Evolutionary conservation across 164 flowering plant species (phyloP).

Genomic region (Stephania cephalantha): DNA sequence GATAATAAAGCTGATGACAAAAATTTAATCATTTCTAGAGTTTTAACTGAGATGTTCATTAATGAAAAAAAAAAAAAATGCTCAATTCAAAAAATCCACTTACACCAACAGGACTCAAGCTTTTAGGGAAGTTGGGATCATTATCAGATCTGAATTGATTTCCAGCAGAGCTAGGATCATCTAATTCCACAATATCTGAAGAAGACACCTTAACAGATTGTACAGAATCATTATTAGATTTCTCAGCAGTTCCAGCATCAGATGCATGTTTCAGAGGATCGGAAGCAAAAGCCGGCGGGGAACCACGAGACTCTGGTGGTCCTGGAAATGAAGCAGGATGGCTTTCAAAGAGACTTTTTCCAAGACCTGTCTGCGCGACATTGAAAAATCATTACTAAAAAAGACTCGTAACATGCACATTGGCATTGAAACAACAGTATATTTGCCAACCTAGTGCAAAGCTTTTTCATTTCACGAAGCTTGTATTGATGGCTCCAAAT

Average conservation of each 20-base stretch:
- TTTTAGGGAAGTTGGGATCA: slow-evolving; percentile 43
- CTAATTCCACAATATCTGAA: slow-evolving; percentile 68
- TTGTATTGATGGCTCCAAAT: background rate
- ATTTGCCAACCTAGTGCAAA: slow-evolving; percentile 1
- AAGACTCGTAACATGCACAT: slow-evolving; percentile 1
- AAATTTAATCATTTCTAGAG: background rate
- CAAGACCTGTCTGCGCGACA: slow-evolving; percentile 79
- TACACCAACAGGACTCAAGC: slow-evolving; percentile 70
- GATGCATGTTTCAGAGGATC: slow-evolving; percentile 54
- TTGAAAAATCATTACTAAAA: slow-evolving; percentile 2
- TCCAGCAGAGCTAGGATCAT: slow-evolving; percentile 47
- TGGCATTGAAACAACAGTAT: background rate
- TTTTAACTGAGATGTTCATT: background rate
- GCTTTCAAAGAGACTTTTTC: slow-evolving; percentile 79
- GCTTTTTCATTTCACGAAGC: background rate
- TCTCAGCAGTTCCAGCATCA: slow-evolving; percentile 30
- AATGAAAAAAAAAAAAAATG: slow-evolving; percentile 7
- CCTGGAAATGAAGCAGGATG: slow-evolving; percentile 58
- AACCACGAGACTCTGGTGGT: slow-evolving; percentile 43
- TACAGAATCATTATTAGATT: slow-evolving; percentile 12
- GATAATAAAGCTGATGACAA: background rate
- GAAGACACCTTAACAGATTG: slow-evolving; percentile 25
- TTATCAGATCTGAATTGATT: slow-evolving; percentile 27
- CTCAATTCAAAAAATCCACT: slow-evolving; percentile 22
- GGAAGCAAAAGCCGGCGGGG: slow-evolving; percentile 93